phyloP scores from a whole-genome alignment of 164 flowering plant species.

The Taxillus chinensis region DNA sequence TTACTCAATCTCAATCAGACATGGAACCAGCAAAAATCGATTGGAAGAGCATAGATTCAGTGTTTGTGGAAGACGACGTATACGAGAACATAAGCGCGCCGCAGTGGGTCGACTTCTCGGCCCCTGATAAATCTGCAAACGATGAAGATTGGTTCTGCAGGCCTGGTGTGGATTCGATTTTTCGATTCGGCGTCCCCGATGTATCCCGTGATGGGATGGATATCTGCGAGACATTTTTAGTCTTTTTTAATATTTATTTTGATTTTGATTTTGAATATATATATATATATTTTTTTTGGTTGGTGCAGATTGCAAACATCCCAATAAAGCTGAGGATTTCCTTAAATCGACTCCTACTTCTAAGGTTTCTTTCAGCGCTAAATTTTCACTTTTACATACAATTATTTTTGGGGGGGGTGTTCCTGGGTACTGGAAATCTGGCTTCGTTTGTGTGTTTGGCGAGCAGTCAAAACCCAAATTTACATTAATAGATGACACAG shows the following conservation, averaged over 20 bases:
- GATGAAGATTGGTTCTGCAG: constrained; percentile 84
- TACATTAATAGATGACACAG: no score
- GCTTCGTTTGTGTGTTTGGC: no score
- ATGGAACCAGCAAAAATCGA: constrained; percentile 93
- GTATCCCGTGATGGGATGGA: background rate
- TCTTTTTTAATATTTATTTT: background rate
- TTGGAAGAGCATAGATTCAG: constrained; percentile 67
- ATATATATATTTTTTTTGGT: constrained; percentile 6
- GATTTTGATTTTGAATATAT: background rate
- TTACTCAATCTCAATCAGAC: background rate
- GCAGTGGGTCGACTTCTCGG: constrained; percentile 71
- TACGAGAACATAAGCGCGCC: constrained; percentile 87
- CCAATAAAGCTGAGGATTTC: constrained; percentile 69
- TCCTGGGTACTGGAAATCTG: no score
- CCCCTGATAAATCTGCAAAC: constrained; percentile 32
- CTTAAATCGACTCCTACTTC: constrained; percentile 27
- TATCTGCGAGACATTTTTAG: background rate
- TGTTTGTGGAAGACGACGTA: constrained; percentile 45
- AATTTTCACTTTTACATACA: background rate
- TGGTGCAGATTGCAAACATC: constrained; percentile 74
- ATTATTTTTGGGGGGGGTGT: no score
- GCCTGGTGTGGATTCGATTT: constrained; percentile 35
- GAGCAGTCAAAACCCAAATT: no score
- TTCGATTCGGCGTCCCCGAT: background rate
- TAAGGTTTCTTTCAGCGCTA: constrained; percentile 31